Base-by-base conservation (phyloP, 805 yeast genomes). In the Komagataella phaffii region DNA sequence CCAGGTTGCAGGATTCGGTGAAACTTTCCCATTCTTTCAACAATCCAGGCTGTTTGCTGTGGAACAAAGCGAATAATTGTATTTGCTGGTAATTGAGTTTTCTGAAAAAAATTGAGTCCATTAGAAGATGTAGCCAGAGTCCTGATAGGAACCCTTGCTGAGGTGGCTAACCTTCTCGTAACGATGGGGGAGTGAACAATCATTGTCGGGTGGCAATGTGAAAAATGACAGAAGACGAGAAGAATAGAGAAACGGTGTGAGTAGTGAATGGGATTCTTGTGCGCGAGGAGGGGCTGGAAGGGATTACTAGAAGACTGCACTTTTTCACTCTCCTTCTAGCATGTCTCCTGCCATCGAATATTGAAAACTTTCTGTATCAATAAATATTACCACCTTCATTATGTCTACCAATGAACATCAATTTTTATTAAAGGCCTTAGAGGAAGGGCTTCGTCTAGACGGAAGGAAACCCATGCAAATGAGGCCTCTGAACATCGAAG, bases 21-120 rank as follows among this genome's bases (percentile, higher is more conserved):
- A 70, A 85, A 87, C 62, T 83, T 84, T 36, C 96, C 96, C 96
- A 87, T 87, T 55, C 96, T 72, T 65, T 87, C 96, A 17, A 87
- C 95, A 17, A 87, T 79, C 89, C 93, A 87, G 2, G 95, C 95
- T 18, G 87, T 83, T 65, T 87, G 95, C 64, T 88, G 95, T 1
- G 96, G 96, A 14, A 87, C 95, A 63, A 87, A 87, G 58, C 86
- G 72, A 45, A 85, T 65, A 3, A 85, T 65, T 2, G 93, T 85
- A 65, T 85, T 85, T 17, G 88, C 69, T n/a, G 95, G 95, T 51
- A 84, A 66, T 52, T 75, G 70, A 49, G 77, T 79, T 50, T 72
- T 74, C 62, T 81, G 87, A 64, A 83, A 83, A 61, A 73, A 83
- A 46, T 73, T 79, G 59, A 80, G 57, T 24, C 40, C 40, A 30